phyloP scores from a whole-genome alignment of 805 yeast genomes.

The Candida ficus region DNA sequence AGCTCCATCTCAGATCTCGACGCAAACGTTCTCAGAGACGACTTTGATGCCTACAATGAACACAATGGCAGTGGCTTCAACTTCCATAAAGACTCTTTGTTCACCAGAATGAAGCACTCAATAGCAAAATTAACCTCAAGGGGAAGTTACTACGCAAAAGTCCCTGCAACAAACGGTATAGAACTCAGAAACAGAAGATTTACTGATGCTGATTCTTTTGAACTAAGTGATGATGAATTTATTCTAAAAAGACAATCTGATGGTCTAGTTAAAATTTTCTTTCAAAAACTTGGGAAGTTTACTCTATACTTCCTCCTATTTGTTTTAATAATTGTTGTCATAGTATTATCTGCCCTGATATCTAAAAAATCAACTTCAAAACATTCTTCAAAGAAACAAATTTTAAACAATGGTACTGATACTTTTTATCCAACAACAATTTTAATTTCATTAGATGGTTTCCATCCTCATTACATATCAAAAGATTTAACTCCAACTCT shows the following conservation, averaged over 20 bases:
- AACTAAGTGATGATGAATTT: conserved; percentile 26
- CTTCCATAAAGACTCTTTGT: conserved; percentile 8
- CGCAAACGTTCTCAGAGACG: conserved; percentile 21
- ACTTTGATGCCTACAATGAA: conserved; percentile 13
- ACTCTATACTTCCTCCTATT: conserved; percentile 7
- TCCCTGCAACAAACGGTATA: conserved; percentile 20
- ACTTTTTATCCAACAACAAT: conserved; percentile 64
- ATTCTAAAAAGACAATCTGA: conserved; percentile 16
- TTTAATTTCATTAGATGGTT: conserved; percentile 78
- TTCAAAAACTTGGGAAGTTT: conserved; percentile 5
- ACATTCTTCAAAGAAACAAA: not conserved
- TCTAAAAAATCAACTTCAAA: conserved; percentile 3
- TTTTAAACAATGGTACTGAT: conserved; percentile 21
- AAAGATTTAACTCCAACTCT: conserved; percentile 63
- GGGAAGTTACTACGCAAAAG: conserved; percentile 12
- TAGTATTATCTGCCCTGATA: conserved; percentile 10
- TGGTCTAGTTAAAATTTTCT: not conserved
- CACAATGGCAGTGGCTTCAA: not conserved
- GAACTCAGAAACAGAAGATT: conserved; percentile 16
- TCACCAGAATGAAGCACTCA: conserved; percentile 10
- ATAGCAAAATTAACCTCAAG: conserved; percentile 5
- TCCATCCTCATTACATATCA: conserved; percentile 84
- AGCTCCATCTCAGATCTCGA: conserved; percentile 17
- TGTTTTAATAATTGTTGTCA: conserved; percentile 12
- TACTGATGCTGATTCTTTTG: conserved; percentile 22